Conservation (phyloP, 305 asterid genomes). For the Euphrasia arctica region DNA sequence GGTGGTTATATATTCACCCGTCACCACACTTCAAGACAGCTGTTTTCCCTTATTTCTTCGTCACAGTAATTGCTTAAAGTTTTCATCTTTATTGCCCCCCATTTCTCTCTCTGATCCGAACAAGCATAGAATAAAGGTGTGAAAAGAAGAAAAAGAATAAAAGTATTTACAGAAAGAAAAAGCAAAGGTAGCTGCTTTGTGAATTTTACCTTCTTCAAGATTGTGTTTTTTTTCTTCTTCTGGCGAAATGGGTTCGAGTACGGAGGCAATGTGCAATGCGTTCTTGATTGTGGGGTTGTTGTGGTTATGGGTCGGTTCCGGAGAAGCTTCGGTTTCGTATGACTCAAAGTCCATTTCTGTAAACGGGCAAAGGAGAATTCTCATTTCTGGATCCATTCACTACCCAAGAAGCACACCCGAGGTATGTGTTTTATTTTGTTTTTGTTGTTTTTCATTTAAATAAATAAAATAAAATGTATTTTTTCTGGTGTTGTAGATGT, state of each 20-base stretch:
- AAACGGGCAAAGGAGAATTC: constrained; percentile 80
- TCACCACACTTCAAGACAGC: constrained; percentile 29
- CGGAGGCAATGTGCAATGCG: constrained; percentile 49
- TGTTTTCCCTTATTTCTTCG: constrained; percentile 35
- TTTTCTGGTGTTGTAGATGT: constrained; percentile 62
- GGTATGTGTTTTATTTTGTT: constrained; percentile 45
- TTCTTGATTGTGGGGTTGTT: constrained; percentile 44
- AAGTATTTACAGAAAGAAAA: constrained; percentile 13
- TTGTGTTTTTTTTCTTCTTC: constrained; percentile 27
- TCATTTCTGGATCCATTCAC: constrained; percentile 97
- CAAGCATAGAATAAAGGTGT: constrained; percentile 67
- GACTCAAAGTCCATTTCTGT: constrained; percentile 72
- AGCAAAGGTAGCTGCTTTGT: constrained; percentile 30
- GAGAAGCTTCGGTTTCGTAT: constrained; percentile 74
- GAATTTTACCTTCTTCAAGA: constrained; percentile 41
- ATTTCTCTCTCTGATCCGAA: constrained; percentile 27
- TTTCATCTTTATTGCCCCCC: constrained; percentile 30
- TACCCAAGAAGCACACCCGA: constrained; percentile 98
- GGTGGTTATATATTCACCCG: too few species aligned
- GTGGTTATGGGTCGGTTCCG: constrained; percentile 49
- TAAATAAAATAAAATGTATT: background rate
- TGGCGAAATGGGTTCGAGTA: constrained; percentile 37
- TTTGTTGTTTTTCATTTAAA: background rate
- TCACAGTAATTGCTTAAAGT: constrained; percentile 26
- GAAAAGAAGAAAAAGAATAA: constrained; percentile 28